Base-by-base conservation (phyloP, 2,329 filamentous ascomycete genomes). In the Fusarium scirpi region DNA sequence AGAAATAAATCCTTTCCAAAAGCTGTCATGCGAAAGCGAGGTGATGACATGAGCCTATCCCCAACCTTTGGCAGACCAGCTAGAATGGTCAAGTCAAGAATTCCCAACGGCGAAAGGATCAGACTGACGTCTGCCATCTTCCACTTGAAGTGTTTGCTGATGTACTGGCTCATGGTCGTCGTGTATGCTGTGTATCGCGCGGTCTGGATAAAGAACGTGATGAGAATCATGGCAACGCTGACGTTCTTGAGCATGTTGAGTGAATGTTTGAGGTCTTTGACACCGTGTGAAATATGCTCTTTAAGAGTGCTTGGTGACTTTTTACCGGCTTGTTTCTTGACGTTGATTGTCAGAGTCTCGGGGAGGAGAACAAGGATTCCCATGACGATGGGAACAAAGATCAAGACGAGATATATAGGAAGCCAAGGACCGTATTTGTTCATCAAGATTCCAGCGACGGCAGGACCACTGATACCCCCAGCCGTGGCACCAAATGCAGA, bases 91-190 rank as follows among this genome's bases (percentile, higher is more conserved):
- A 84, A 74, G 45, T 80, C 79, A 30, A 83, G 75, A 6, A 84
- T 49, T 22, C 82, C 82, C 6, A 82, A 63, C 0, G 82, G 80
- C 2, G 82, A 82, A 10, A 84, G 74, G 30, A 84, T 75, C 58
- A 83, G 77, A 59, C 79, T 82, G 1, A 79, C 80, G 58, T 83
- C 77, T 20, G 80, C 81, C 29, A 85, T 77, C 22, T 73, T 79
- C 82, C 82, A 84, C 51, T 77, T 77, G 47, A 84, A 84, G 60
- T 83, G 75, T 58, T 82, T 83, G 78, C 81, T 83, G 57, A 85
- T 72, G 43, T 82, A 82, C 71, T 84, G 82, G 7, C 79, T 74
- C 30, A 84, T 72, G 1, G 77, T 81, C 9, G 72, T 73, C 15
- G 77, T 76, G 65, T 81, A 78, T 8, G 80, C 79, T 1, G 76